These are phyloP conservation scores for Wickerhamomyces alni DNA, from an alignment of 805 yeast species.

Conservation along the genomic window DNA sequence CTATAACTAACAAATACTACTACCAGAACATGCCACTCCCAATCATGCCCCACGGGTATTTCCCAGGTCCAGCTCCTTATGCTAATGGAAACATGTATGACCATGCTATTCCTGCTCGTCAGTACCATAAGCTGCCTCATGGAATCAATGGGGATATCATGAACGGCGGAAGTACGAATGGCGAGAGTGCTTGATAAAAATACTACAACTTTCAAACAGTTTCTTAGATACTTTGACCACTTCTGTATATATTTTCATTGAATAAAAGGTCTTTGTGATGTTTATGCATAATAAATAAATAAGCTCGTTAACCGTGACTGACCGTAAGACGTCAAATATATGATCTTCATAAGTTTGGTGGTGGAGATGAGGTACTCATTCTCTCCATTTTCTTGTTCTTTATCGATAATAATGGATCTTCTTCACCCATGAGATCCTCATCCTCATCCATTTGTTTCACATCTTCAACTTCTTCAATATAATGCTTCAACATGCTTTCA, in stretches of 20 bases:
- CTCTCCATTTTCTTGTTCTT: conserved; percentile 10
- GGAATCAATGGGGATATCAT: too few relatives aligned
- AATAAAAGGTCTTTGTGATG: neutral
- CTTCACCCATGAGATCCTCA: conserved; percentile 12
- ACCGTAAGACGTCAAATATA: neutral
- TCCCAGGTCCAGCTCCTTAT: neutral
- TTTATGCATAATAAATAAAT: too few relatives aligned
- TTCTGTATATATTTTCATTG: neutral
- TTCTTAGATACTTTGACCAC: neutral
- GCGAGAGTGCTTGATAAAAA: neutral
- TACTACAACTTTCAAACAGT: too few relatives aligned
- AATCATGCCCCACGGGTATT: too few relatives aligned
- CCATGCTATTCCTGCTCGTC: neutral
- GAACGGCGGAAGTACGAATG: too few relatives aligned
- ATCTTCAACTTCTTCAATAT: conserved; percentile 58
- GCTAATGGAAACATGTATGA: neutral
- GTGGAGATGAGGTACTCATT: conserved; percentile 15
- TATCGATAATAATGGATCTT: conserved; percentile 11
- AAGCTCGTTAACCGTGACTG: neutral
- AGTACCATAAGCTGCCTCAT: neutral
- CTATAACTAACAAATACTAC: too few relatives aligned
- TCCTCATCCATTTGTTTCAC: conserved; percentile 48
- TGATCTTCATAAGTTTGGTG: conserved; percentile 15
- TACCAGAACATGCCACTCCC: too few relatives aligned
- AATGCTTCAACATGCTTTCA: conserved; percentile 64